Evolutionary conservation across 2,329 filamentous ascomycete species (phyloP).

Genomic region (Penicillium sp.): DNA sequence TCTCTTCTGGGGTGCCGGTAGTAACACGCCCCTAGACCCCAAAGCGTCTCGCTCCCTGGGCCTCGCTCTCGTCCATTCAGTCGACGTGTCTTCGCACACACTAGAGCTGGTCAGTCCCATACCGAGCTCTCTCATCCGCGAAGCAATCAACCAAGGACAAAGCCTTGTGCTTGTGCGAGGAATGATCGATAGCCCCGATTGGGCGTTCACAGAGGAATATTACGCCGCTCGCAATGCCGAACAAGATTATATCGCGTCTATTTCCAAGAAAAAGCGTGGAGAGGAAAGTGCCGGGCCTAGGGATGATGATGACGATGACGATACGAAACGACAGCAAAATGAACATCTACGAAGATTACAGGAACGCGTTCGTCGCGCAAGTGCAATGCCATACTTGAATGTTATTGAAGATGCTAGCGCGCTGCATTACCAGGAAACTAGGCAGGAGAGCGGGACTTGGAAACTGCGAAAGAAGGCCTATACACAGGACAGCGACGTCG

Average conservation of each 20-base stretch:
- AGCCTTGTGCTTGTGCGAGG: slow-evolving; percentile 49
- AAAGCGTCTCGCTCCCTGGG: slow-evolving; percentile 46
- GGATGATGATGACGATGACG: slow-evolving; percentile 1
- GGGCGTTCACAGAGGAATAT: slow-evolving; percentile 43
- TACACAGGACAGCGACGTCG: slow-evolving; percentile 33
- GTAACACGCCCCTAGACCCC: slow-evolving; percentile 45
- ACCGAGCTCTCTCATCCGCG: slow-evolving; percentile 24
- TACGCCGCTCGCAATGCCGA: slow-evolving; percentile 36
- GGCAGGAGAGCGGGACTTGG: slow-evolving; percentile 33
- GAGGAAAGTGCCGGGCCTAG: not conserved
- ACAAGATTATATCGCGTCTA: slow-evolving; percentile 25
- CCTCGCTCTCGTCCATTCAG: slow-evolving; percentile 44
- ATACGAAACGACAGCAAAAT: slow-evolving; percentile 10
- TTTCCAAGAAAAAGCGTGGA: slow-evolving; percentile 21
- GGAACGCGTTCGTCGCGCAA: slow-evolving; percentile 33
- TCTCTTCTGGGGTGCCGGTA: slow-evolving; percentile 41
- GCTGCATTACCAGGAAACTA: slow-evolving; percentile 20
- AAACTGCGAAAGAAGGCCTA: slow-evolving; percentile 38
- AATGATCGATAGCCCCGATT: slow-evolving; percentile 41
- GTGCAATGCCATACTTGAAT: slow-evolving; percentile 40
- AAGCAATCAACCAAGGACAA: slow-evolving; percentile 31
- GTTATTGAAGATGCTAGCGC: slow-evolving; percentile 33
- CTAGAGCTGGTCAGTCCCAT: slow-evolving; percentile 50
- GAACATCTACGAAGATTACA: slow-evolving; percentile 26
- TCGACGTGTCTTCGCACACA: slow-evolving; percentile 35